phyloP scores from a whole-genome alignment of 2,329 filamentous ascomycete genomes.

The Claviceps fusiformis region DNA sequence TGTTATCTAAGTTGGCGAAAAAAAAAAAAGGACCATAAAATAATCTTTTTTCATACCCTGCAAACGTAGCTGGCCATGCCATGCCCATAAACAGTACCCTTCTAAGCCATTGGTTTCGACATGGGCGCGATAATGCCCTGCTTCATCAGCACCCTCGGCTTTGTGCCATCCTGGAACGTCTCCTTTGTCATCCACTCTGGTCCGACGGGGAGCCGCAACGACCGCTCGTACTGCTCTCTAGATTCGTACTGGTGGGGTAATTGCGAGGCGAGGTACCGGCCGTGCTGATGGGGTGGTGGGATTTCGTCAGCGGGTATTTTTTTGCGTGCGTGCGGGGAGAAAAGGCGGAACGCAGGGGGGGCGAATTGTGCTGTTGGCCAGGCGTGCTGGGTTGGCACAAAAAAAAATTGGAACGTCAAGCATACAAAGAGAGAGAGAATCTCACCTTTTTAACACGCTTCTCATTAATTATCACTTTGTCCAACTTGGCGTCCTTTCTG shows the following conservation, averaged over 20 bases:
- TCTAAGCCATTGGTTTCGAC: slow-evolving; percentile 52
- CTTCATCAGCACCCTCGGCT: slow-evolving; percentile 81
- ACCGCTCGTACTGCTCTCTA: slow-evolving; percentile 77
- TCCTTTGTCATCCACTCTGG: slow-evolving; percentile 96
- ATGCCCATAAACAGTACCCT: no score
- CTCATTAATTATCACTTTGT: slow-evolving; percentile 84
- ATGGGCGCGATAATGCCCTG: slow-evolving; percentile 82
- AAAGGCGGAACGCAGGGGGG: no score
- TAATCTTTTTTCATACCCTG: no score
- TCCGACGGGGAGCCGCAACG: slow-evolving; percentile 72
- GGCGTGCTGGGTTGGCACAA: background rate
- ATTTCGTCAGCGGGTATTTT: background rate
- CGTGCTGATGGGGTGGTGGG: slow-evolving; percentile 42
- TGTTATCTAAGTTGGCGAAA: no score
- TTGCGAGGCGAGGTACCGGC: slow-evolving; percentile 70
- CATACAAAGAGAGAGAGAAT: background rate
- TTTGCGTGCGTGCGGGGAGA: background rate
- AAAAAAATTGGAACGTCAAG: background rate
- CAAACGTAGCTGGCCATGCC: no score
- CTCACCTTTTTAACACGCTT: slow-evolving; percentile 74
- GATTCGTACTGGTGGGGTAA: slow-evolving; percentile 87
- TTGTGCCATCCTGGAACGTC: slow-evolving; percentile 78
- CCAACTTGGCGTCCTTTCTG: slow-evolving; percentile 69
- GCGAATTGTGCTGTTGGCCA: no score
- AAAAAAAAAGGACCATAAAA: no score